A percentile compares a stretch with the other conserved stretches of the same genome.
Conservation (phyloP, 129 eudicot genomes). For the Calendula officinalis region DNA sequence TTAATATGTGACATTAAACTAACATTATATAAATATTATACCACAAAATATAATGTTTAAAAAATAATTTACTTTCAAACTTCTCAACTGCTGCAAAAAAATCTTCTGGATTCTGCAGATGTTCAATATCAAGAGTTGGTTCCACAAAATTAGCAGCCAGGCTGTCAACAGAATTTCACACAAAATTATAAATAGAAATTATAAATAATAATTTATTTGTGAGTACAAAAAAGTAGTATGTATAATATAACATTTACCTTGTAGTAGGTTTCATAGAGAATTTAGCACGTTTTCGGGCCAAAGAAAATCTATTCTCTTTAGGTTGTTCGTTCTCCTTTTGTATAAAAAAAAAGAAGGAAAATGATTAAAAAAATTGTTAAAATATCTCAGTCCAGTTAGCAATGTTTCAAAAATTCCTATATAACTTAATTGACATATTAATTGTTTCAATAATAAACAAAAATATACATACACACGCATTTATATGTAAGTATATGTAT, state of each 20-base stretch:
- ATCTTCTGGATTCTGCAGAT: conserved; percentile 57
- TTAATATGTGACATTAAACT: conserved; percentile 2
- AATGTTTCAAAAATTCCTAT: not conserved
- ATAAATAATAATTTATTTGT: too few species aligned
- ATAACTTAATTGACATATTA: not conserved
- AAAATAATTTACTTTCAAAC: conserved; percentile 46
- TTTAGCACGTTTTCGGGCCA: too few species aligned
- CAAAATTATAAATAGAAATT: too few species aligned
- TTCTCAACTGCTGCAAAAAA: conserved; percentile 62
- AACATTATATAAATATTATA: conserved; percentile 17
- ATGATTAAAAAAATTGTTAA: not conserved
- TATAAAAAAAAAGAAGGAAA: conserved; percentile 10
- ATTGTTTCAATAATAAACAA: not conserved
- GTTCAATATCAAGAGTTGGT: conserved; percentile 46
- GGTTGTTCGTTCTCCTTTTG: conserved; percentile 40
- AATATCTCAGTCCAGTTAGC: not conserved
- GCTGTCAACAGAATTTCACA: too few species aligned
- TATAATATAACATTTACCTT: too few species aligned
- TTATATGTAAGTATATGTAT: not conserved
- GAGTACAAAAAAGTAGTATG: too few species aligned
- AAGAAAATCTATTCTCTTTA: conserved; percentile 35
- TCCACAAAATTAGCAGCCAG: conserved; percentile 18
- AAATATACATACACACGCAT: not conserved
- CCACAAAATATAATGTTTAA: conserved; percentile 5
- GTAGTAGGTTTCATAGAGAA: too few species aligned